Percentiles rank a stretch among this genome's conserved stretches.
phyloP scores from a whole-genome alignment of 805 yeast species.

The Kazachstania kunashirensis region DNA sequence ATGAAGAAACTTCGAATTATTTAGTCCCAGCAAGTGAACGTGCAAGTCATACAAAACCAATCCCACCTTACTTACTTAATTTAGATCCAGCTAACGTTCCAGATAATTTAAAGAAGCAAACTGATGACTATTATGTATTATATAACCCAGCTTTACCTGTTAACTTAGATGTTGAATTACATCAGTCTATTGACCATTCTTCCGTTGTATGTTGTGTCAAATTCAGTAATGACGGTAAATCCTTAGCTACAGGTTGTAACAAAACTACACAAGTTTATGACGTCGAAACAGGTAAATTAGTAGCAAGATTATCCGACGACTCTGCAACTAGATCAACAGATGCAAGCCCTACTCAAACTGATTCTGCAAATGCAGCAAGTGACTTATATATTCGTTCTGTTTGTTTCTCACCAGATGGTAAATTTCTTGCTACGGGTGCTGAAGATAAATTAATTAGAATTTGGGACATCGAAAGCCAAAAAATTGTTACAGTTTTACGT shows the following conservation, averaged over 20 bases:
- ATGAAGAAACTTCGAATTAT: conserved; percentile 21
- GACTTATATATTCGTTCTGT: conserved; percentile 92
- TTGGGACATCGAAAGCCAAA: conserved; percentile 84
- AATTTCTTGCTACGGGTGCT: conserved; percentile 88
- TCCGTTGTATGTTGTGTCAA: conserved; percentile 96
- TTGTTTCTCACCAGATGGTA: conserved; percentile 92
- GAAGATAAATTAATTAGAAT: conserved; percentile 86
- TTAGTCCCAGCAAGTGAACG: conserved; percentile 33
- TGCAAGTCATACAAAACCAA: conserved; percentile 53
- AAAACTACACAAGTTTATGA: conserved; percentile 90
- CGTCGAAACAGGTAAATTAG: conserved; percentile 82
- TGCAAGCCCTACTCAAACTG: conserved; percentile 28
- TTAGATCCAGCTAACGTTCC: conserved; percentile 71
- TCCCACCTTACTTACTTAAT: conserved; percentile 73
- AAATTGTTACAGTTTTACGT: conserved; percentile 73
- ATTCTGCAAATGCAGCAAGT: conserved; percentile 49
- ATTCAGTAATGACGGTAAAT: conserved; percentile 84
- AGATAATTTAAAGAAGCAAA: conserved; percentile 70
- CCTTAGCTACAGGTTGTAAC: conserved; percentile 93
- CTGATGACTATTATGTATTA: conserved; percentile 75
- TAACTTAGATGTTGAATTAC: conserved; percentile 72
- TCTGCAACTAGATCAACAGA: conserved; percentile 25
- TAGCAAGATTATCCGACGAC: conserved; percentile 82
- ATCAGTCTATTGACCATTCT: conserved; percentile 83
- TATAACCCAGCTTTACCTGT: conserved; percentile 81